Evolutionary conservation across 495 filamentous ascomycete species (phyloP).

Genomic region (Chaetomium cochliodes): DNA sequence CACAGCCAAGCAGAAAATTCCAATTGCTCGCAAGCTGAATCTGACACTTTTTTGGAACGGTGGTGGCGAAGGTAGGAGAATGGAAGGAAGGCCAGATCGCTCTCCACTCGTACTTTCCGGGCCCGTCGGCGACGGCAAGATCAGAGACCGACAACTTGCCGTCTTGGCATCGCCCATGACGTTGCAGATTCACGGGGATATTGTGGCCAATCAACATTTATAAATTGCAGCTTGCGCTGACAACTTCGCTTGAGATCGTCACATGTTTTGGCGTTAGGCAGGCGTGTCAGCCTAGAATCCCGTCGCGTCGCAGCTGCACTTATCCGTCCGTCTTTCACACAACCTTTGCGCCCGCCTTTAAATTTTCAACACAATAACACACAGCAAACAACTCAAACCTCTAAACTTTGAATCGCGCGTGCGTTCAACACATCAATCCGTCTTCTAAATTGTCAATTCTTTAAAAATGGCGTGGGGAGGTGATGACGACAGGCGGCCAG

Average conservation of each 20-base stretch:
- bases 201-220: slow-evolving; percentile 14
- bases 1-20: not conserved
- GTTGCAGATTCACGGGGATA: slow-evolving; percentile 9
- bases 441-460: not conserved
- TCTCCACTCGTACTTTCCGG: slow-evolving; percentile 10
- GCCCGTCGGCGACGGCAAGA: slow-evolving; percentile 8
- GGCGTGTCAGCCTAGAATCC: slow-evolving; percentile 26
- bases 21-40: not conserved
- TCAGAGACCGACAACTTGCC: slow-evolving; percentile 6
- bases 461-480: slow-evolving; percentile 43
- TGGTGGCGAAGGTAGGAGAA: slow-evolving; percentile 11
- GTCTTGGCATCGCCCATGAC: slow-evolving; percentile 20
- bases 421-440: not conserved
- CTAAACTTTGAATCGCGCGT: not conserved
- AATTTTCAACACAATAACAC: not conserved
- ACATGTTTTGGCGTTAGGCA: slow-evolving; percentile 31
- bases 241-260: not conserved
- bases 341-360: not conserved
- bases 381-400: too few relatives aligned
- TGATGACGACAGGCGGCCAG: slow-evolving; percentile 49
- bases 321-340: not conserved
- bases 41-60: slow-evolving; percentile 4
- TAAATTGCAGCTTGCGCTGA: slow-evolving; percentile 5
- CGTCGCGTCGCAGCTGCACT: slow-evolving; percentile 12
- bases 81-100: slow-evolving; percentile 8